Evolutionary conservation across 2,329 filamentous ascomycete genomes (phyloP).

Genomic region (Metarhizium anisopliae): DNA sequence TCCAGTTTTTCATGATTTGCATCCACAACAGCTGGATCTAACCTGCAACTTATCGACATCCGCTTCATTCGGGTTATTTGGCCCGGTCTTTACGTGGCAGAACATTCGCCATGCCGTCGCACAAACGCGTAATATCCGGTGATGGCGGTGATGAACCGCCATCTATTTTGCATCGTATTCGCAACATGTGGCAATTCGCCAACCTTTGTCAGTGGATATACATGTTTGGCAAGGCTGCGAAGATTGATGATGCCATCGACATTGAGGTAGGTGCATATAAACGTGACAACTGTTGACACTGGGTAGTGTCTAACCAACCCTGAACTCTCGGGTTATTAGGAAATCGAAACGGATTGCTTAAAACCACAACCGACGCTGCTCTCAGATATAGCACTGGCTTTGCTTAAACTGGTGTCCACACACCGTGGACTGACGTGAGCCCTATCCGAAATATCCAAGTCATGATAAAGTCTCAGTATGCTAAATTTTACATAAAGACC

Average conservation of each 20-base stretch:
- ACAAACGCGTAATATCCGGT: constrained; percentile 3
- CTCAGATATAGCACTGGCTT: constrained; percentile 70
- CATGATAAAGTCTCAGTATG: neutral
- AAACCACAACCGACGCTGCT: constrained; percentile 69
- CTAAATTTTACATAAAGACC: constrained; percentile 39
- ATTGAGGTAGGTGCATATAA: constrained; percentile 59
- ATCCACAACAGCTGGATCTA: neutral
- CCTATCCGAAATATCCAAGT: neutral
- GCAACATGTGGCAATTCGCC: constrained; percentile 94
- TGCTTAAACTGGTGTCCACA: constrained; percentile 89
- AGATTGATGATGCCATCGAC: constrained; percentile 80
- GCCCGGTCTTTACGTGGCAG: neutral
- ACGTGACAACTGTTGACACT: neutral
- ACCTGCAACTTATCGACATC: neutral
- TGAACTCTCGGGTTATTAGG: constrained; percentile 40
- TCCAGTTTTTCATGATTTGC: neutral
- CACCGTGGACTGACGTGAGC: constrained; percentile 85
- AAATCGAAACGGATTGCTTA: constrained; percentile 80
- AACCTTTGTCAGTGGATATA: constrained; percentile 90
- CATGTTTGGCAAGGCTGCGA: constrained; percentile 80
- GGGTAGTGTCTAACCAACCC: neutral
- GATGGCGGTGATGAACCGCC: neutral
- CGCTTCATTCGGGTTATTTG: neutral
- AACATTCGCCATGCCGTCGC: constrained; percentile 8
- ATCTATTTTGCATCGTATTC: constrained; percentile 53